Evolutionary conservation across 2,329 filamentous ascomycete species (phyloP).

Genomic region (Sarocladiaceae sp.): DNA sequence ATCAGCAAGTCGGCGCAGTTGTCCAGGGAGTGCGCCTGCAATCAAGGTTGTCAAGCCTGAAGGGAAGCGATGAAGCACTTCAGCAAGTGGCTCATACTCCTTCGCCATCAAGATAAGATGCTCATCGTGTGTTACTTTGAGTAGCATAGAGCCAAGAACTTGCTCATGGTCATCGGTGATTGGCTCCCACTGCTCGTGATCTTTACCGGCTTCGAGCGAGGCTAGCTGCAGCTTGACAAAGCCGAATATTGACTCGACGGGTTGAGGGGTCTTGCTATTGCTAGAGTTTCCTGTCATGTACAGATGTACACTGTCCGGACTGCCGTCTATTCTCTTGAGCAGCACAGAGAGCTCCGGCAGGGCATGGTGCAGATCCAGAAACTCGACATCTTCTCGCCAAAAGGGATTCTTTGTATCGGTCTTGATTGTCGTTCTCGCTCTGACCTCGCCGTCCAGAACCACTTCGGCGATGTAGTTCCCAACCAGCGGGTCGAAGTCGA

Average conservation of each 20-base stretch:
- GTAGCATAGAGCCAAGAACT: conserved; percentile 73
- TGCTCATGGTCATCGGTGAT: conserved; percentile 72
- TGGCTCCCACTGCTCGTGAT: conserved; percentile 83
- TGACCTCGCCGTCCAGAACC: conserved; percentile 70
- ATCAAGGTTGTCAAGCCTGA: conserved; percentile 81
- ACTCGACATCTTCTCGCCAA: conserved; percentile 77
- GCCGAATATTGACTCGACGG: conserved; percentile 53
- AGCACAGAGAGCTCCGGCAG: conserved; percentile 65
- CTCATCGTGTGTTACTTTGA: conserved; percentile 80
- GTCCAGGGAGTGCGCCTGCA: conserved; percentile 68
- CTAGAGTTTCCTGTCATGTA: neutral
- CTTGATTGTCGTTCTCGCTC: conserved; percentile 69
- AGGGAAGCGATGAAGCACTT: conserved; percentile 78
- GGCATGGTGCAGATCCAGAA: conserved; percentile 63
- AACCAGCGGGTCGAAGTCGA: conserved; percentile 36
- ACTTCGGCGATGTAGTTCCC: conserved; percentile 77
- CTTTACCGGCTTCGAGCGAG: conserved; percentile 68
- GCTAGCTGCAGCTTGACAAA: conserved; percentile 78
- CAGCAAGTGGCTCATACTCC: conserved; percentile 77
- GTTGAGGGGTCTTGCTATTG: conserved; percentile 20
- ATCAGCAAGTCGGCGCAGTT: conserved; percentile 75
- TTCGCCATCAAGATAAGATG: conserved; percentile 79
- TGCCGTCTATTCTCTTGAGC: conserved; percentile 58
- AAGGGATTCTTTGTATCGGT: conserved; percentile 67
- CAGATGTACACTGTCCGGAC: conserved; percentile 29